Evolutionary conservation across 345 rosid genomes (phyloP).

Genomic region (Aegle marmelos): DNA sequence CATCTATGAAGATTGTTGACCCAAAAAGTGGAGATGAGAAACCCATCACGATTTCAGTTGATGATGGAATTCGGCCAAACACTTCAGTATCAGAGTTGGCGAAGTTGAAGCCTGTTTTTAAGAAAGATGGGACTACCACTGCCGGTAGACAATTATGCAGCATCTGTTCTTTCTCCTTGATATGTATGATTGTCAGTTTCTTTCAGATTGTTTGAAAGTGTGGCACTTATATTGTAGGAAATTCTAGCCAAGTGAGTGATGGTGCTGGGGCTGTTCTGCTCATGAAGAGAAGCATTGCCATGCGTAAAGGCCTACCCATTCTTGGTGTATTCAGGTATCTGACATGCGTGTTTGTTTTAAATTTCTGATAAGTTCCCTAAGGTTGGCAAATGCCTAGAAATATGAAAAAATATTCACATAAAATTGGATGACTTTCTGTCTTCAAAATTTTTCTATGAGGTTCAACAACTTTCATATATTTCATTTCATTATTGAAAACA

Average conservation of each 20-base stretch:
- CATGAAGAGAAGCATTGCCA: slow-evolving; percentile 86
- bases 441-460: not conserved
- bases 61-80: slow-evolving; percentile 87
- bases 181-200: not conserved
- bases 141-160: slow-evolving; percentile 56
- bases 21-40: slow-evolving; percentile 83
- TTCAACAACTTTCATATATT: not conserved
- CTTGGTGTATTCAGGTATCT: slow-evolving; percentile 87
- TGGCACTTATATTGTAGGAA: slow-evolving; percentile 47
- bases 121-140: slow-evolving; percentile 86
- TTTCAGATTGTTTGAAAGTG: not conserved
- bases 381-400: not conserved
- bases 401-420: not conserved
- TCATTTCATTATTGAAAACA: not conserved
- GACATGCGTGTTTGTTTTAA: not conserved
- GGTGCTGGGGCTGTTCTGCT: slow-evolving; percentile 97
- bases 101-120: slow-evolving; percentile 76
- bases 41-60: slow-evolving; percentile 64
- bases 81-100: slow-evolving; percentile 62
- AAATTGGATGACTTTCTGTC: not conserved
- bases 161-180: not conserved
- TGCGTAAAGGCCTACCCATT: slow-evolving; percentile 69
- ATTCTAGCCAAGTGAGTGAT: slow-evolving; percentile 91
- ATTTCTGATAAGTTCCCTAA: slow-evolving; percentile 1
- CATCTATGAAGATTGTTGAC: slow-evolving; percentile 64